Conservation (phyloP, 305 asterid genomes). For the Fraxinus albicans region DNA sequence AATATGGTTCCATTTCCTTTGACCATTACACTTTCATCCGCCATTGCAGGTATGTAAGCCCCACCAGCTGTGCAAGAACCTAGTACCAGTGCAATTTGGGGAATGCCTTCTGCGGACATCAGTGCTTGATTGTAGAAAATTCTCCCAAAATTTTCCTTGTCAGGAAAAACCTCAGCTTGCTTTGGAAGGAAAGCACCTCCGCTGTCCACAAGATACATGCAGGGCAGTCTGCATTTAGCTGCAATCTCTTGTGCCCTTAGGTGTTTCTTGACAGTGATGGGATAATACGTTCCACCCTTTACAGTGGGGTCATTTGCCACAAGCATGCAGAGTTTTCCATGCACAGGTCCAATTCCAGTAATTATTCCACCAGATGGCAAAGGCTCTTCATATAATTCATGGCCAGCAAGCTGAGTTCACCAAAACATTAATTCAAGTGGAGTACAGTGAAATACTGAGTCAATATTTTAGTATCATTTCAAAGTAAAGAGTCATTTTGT, state of each 20-base stretch:
- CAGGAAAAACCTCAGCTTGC: conserved; percentile 98
- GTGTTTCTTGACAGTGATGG: conserved; percentile 94
- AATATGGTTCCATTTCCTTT: conserved; percentile 96
- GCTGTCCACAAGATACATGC: conserved; percentile 95
- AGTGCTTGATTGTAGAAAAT: conserved; percentile 87
- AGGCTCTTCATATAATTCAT: conserved; percentile 69
- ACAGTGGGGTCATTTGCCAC: conserved; percentile 97
- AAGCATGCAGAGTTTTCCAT: conserved; percentile 85
- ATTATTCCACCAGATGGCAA: conserved; percentile 93
- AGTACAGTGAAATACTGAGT: conserved; percentile 8
- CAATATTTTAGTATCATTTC: conserved; percentile 2
- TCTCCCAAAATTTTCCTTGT: conserved; percentile 92
- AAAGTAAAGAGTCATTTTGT: not conserved
- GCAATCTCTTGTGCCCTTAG: conserved; percentile 98
- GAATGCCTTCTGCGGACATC: conserved; percentile 94
- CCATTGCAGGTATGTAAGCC: conserved; percentile 99
- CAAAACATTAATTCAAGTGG: conserved; percentile 23
- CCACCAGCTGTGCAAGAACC: conserved; percentile 99
- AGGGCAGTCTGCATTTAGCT: conserved; percentile 75
- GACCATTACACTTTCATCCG: conserved; percentile 99
- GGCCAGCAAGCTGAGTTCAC: conserved; percentile 86
- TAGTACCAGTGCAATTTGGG: conserved; percentile 87
- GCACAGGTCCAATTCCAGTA: conserved; percentile 90
- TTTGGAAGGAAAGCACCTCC: conserved; percentile 99
- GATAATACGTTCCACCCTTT: conserved; percentile 95